These are phyloP conservation scores for Trichomonas vaginalis DNA, from an alignment of 208 protist genomes.

Conservation along the genomic window DNA sequence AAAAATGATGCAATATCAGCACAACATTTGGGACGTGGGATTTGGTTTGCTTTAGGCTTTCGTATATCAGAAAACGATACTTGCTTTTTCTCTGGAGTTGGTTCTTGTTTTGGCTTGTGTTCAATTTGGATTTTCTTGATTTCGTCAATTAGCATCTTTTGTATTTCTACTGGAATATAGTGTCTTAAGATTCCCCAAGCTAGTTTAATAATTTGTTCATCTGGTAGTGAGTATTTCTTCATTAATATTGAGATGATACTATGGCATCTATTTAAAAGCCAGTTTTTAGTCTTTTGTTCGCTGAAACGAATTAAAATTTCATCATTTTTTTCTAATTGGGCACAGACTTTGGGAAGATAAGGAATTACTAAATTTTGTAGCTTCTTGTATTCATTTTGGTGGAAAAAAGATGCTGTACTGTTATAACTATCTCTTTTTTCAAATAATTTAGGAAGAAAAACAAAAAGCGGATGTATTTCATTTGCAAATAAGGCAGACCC, in stretches of 20 bases:
- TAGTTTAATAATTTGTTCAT: background rate
- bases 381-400: background rate
- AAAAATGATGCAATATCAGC: background rate
- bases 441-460: background rate
- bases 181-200: background rate
- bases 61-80: background rate
- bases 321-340: background rate
- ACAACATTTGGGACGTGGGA: background rate
- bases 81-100: background rate
- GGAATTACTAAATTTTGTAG: background rate
- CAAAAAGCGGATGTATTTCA: background rate
- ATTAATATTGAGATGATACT: background rate
- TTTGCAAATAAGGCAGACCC: background rate
- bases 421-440: background rate
- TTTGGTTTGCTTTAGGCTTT: background rate
- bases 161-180: background rate
- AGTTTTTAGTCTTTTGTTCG: background rate
- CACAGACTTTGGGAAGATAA: background rate
- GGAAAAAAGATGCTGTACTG: background rate
- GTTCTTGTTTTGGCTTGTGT: background rate
- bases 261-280: background rate
- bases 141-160: background rate
- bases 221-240: background rate
- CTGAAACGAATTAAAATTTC: background rate
- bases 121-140: background rate